Evolutionary conservation across 2,329 filamentous ascomycete species (phyloP), one percentile per base, ranked within the genome.

Genomic region (Fusarium sp.): DNA sequence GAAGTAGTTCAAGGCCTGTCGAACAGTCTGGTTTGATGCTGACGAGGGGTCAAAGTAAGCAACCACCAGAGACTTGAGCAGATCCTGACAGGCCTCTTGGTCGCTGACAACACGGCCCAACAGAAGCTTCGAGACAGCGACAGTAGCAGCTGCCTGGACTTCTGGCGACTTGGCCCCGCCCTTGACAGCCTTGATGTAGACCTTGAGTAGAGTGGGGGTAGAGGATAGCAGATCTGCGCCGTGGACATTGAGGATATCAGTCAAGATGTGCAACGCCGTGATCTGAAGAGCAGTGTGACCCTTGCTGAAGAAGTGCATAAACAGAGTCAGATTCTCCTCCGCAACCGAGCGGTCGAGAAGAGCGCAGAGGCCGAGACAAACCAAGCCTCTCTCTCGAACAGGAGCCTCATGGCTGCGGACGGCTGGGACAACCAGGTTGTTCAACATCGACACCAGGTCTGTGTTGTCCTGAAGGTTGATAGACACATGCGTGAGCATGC

Each of bases 381-480:
- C 87, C 14, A 99, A 86, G 20, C 96, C 96, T 65, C 94, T 90
- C 83, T 99, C 96, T 70, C 96, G 91, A 51, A 99, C 95, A 1
- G 95, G 94, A 6, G 94, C 94, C 80, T 98, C 95, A 76, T 98
- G 94, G 79, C 93, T 96, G 74, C 96, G 92, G 17, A 99, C 96
- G 31, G 96, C 96, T 8, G 96, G 96, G 3, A 99, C 95, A 49
- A 99, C 94, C 10, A 99, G 89, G 74, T 96, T 98, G 85, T 99
- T 98, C 58, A 99, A 87, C 93, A 98, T 98, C n/a, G 94, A 94
- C 5, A 97, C 94, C n/a, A 98, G 85, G 79, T 97, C 93, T 66
- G 93, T 92, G 80, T 98, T 98, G 75, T 95, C 90, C 82, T 98
- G 95, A 40, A 98, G 86, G 78, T 93, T 93, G 69, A 94, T 94